These are phyloP conservation scores for Rugosomyces carneus DNA, from an alignment of 1,284 basidiomycete species.

Conservation along the genomic window DNA sequence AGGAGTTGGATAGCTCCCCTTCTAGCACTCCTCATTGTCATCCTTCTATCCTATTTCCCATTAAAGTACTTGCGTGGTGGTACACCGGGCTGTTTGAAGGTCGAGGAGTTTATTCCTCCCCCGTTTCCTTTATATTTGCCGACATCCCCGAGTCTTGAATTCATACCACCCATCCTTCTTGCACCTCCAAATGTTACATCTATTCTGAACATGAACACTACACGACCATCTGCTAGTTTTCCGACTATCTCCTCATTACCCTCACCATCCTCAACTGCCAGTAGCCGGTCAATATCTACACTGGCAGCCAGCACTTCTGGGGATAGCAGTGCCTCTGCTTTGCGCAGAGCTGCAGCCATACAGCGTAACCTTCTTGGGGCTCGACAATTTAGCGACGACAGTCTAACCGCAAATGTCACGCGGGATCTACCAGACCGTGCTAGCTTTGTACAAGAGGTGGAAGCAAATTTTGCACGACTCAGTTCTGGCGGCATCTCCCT, in stretches of 20 bases:
- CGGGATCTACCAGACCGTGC: slow-evolving; percentile 9
- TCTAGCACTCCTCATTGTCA: slow-evolving; percentile 54
- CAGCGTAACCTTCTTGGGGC: background rate
- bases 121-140: background rate
- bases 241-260: background rate
- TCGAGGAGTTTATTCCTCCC: background rate
- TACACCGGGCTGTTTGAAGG: slow-evolving; percentile 16
- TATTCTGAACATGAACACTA: slow-evolving; percentile 32
- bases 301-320: background rate
- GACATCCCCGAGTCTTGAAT: background rate
- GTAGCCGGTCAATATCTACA: slow-evolving; percentile 29
- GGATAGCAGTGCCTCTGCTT: background rate
- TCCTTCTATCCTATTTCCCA: slow-evolving; percentile 59
- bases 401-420: background rate
- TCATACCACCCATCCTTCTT: background rate
- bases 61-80: slow-evolving; percentile 52
- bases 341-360: background rate
- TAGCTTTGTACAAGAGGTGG: slow-evolving; percentile 48
- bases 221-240: slow-evolving; percentile 4
- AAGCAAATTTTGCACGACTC: slow-evolving; percentile 40
- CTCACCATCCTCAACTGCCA: slow-evolving; percentile 7
- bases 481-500: slow-evolving; percentile 59
- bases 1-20: slow-evolving; percentile 64
- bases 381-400: background rate
- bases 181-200: slow-evolving; percentile 24